These are phyloP conservation scores for Trypanosoma melophagium DNA, from an alignment of 208 protist species.

Conservation along the genomic window DNA sequence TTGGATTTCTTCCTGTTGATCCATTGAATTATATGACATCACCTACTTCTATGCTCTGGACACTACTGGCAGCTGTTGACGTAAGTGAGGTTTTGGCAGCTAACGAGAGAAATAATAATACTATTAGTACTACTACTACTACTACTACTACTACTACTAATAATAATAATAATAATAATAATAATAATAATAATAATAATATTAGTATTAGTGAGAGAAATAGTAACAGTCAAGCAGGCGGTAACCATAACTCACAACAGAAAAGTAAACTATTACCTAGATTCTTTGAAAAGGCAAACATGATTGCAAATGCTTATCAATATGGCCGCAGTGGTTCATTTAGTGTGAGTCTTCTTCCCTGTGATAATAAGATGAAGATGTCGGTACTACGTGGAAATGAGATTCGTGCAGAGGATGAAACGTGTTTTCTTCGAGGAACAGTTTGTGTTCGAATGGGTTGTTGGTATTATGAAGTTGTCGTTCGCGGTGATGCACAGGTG, in stretches of 20 bases:
- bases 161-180: constrained; percentile 1
- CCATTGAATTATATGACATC: constrained; percentile 58
- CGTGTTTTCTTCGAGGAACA: constrained; percentile 60
- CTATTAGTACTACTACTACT: neutral
- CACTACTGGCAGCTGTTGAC: constrained; percentile 45
- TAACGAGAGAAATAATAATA: neutral
- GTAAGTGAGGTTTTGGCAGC: constrained; percentile 18
- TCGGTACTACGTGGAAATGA: constrained; percentile 34
- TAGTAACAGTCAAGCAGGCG: no score
- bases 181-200: neutral
- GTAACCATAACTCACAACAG: no score
- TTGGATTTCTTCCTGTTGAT: constrained; percentile 74
- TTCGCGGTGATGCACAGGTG: constrained; percentile 44
- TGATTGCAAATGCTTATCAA: constrained; percentile 17
- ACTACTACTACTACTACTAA: neutral
- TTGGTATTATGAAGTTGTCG: constrained; percentile 90
- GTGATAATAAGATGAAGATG: constrained; percentile 38
- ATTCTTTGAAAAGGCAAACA: constrained; percentile 27
- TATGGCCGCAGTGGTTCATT: constrained; percentile 60
- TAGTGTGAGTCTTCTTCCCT: constrained; percentile 45
- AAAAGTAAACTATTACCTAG: constrained; percentile 15
- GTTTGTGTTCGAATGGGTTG: constrained; percentile 68
- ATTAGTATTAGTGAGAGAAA: neutral
- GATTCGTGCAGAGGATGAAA: constrained; percentile 47
- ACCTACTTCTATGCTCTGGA: constrained; percentile 54